Evolutionary conservation across 495 filamentous ascomycete species (phyloP).

Genomic region (Penicillium turbatum): DNA sequence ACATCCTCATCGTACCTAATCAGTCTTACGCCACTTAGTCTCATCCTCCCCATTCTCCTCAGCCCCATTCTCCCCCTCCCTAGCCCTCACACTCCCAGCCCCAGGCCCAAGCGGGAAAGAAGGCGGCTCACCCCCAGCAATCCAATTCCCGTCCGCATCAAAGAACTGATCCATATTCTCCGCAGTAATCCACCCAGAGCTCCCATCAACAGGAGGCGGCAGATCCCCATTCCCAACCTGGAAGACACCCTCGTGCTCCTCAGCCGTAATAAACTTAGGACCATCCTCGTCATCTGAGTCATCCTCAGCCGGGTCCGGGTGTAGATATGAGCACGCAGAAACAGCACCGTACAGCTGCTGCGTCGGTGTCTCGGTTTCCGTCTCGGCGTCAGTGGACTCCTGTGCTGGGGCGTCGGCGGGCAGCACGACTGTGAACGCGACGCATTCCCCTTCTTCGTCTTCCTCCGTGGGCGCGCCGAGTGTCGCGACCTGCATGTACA

Average conservation of each 20-base stretch:
- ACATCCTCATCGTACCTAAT: conserved; percentile 24
- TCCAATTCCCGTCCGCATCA: conserved; percentile 62
- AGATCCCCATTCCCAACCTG: conserved; percentile 50
- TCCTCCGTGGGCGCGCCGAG: conserved; percentile 46
- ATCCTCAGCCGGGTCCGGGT: conserved; percentile 68
- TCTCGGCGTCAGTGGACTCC: conserved; percentile 23
- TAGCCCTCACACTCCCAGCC: conserved; percentile 52
- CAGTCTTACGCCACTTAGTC: conserved; percentile 60
- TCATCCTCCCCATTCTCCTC: conserved; percentile 40
- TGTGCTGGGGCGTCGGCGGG: conserved; percentile 29
- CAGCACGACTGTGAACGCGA: conserved; percentile 74
- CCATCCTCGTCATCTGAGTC: conserved; percentile 45
- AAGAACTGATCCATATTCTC: conserved; percentile 86
- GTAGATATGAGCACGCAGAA: conserved; percentile 80
- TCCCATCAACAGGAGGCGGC: conserved; percentile 76
- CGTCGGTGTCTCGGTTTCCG: conserved; percentile 39
- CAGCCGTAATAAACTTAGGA: conserved; percentile 25
- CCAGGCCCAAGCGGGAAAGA: conserved; percentile 48
- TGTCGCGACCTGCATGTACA: conserved; percentile 77
- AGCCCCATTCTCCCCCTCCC: conserved; percentile 39
- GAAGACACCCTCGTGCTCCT: conserved; percentile 34
- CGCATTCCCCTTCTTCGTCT: conserved; percentile 65
- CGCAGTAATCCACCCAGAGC: conserved; percentile 91
- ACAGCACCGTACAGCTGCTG: conserved; percentile 71
- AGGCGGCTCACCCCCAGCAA: conserved; percentile 39